Percentiles rank a stretch among this genome's conserved stretches.
These are phyloP conservation scores for Flueggea neowawraea DNA, from an alignment of 441 rosid genomes.

Conservation along the genomic window DNA sequence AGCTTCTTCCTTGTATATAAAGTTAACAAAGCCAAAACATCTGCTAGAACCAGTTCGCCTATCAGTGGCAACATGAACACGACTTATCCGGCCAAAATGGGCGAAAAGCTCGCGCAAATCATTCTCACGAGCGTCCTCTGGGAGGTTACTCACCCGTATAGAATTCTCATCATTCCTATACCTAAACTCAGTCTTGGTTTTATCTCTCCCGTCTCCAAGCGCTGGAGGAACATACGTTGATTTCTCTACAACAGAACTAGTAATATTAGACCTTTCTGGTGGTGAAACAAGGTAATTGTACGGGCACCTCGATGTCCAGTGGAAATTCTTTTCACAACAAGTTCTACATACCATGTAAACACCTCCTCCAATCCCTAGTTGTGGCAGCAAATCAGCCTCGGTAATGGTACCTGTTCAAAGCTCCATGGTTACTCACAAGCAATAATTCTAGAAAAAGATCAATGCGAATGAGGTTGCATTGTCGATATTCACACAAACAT, in stretches of 20 bases:
- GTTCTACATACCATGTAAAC: slow-evolving; percentile 64
- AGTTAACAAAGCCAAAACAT: slow-evolving; percentile 67
- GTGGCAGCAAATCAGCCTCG: slow-evolving; percentile 52
- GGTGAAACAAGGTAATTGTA: slow-evolving; percentile 55
- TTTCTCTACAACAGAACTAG: slow-evolving; percentile 35
- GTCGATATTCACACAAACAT: no score
- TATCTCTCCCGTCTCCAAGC: slow-evolving; percentile 49
- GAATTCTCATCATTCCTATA: slow-evolving; percentile 66
- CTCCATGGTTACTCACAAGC: background rate
- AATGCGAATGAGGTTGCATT: no score
- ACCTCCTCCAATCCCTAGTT: no score
- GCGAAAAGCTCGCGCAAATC: slow-evolving; percentile 56
- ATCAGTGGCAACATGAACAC: slow-evolving; percentile 59
- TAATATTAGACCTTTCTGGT: slow-evolving; percentile 27
- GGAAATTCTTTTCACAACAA: slow-evolving; percentile 58
- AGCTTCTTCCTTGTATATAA: slow-evolving; percentile 56
- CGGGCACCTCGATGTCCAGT: slow-evolving; percentile 65
- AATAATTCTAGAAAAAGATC: background rate
- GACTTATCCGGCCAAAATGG: slow-evolving; percentile 49
- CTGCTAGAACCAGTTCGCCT: slow-evolving; percentile 53
- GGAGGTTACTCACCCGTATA: slow-evolving; percentile 51
- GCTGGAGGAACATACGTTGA: slow-evolving; percentile 52
- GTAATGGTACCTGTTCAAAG: slow-evolving; percentile 31
- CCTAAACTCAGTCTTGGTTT: slow-evolving; percentile 54
- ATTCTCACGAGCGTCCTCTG: slow-evolving; percentile 59